phyloP scores from a whole-genome alignment of 1,284 basidiomycete genomes.

The Ceratobasidium sp. region DNA sequence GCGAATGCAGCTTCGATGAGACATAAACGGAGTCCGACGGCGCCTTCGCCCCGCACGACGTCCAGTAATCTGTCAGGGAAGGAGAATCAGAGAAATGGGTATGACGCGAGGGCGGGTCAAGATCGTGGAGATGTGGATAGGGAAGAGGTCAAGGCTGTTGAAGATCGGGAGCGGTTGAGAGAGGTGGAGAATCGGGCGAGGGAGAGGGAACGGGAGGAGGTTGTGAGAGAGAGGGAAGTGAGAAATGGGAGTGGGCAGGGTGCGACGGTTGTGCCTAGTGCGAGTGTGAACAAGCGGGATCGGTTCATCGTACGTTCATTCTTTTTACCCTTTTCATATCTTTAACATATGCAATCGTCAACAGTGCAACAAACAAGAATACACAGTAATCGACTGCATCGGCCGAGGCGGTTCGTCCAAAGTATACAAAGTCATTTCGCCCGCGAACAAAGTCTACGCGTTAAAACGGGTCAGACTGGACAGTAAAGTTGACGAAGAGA shows the following conservation, averaged over 20 bases:
- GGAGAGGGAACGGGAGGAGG: not conserved
- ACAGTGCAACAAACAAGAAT: constrained; percentile 78
- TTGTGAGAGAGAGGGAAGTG: not conserved
- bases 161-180: constrained; percentile 49
- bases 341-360: not conserved
- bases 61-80: constrained; percentile 57
- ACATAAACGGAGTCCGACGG: constrained; percentile 73
- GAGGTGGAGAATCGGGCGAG: constrained; percentile 1
- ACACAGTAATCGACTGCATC: constrained; percentile 87
- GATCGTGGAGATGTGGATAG: constrained; percentile 45
- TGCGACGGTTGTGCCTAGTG: constrained; percentile 45
- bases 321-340: constrained; percentile 29
- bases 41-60: constrained; percentile 69
- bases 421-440: constrained; percentile 89
- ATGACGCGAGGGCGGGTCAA: not conserved
- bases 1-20: constrained; percentile 15
- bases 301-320: constrained; percentile 43
- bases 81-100: not conserved
- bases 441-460: constrained; percentile 83
- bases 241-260: constrained; percentile 49
- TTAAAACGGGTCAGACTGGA: constrained; percentile 91
- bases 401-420: constrained; percentile 94
- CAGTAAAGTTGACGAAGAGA: constrained; percentile 81
- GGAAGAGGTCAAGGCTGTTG: constrained; percentile 53
- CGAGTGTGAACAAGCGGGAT: constrained; percentile 54